Base-by-base conservation (phyloP, 768 basidiomycete species). In the Mycena filopes region DNA sequence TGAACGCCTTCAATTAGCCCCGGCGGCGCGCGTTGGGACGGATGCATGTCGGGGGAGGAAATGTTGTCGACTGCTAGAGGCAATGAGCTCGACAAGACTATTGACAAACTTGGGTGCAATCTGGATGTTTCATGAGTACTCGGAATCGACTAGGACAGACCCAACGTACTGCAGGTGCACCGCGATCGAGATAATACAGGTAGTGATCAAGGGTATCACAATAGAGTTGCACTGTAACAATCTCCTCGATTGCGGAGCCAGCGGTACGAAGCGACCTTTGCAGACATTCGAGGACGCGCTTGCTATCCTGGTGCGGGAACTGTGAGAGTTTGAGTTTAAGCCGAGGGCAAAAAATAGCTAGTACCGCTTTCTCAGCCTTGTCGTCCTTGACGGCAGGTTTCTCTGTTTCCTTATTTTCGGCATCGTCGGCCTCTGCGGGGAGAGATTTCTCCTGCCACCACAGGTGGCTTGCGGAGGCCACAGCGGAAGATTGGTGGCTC, bases 231-330 rank as follows among this genome's bases (percentile, higher is more conserved):
- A 98, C 91, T 4, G 94, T 98, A 41, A 98, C 94, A 67, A 99
- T 93, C 73, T 98, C 96, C 77, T 99, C 98, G 56, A 95, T 96
- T 26, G 94, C 94, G 3, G 95, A 96, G 72, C 96, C 96, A 7
- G 98, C 98, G 71, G 98, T 98, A 2, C 97, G 89, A 26, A 99
- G 83, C 4, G 96, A 94, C 76, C 99, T 99, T 76, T 99, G 98
- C 33, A 99, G 83, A 74, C 98, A 99, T 77, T 99, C 98, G 33
- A 99, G 82, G 0, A 99, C 96, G 25, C 98, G 93, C 73, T 98
- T 98, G 78, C 96, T 96, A 74, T 99, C 98, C 70, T 95, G 91
- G 73, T 93, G 91, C 45, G 93, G 93, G 72, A 89, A 92, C 93
- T 92, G 66, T 1, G 57, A 53, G 42, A 46, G 29, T 45, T 13